phyloP scores from a whole-genome alignment of 495 filamentous ascomycete genomes.

The Tuber brumale region DNA sequence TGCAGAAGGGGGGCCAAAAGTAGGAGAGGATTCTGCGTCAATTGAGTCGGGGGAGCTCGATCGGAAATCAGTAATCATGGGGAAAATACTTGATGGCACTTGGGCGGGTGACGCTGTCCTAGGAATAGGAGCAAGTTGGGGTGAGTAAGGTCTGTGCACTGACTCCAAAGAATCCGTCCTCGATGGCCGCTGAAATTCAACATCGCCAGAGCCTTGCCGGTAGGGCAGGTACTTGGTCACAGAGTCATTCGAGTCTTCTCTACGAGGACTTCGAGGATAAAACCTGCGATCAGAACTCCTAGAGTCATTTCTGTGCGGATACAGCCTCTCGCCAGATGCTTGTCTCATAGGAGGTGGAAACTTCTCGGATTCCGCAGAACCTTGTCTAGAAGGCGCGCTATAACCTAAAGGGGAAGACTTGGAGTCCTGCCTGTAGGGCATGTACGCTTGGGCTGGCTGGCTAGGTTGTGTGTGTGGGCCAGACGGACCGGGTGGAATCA shows the following conservation, averaged over 20 bases:
- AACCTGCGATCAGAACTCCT: constrained; percentile 28
- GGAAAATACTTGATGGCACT: constrained; percentile 19
- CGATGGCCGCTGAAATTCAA: background rate
- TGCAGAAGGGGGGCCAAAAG: constrained; percentile 48
- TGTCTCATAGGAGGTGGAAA: constrained; percentile 33
- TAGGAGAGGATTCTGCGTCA: constrained; percentile 11
- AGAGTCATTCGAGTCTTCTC: constrained; percentile 28
- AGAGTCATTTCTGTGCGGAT: constrained; percentile 34
- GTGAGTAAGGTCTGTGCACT: background rate
- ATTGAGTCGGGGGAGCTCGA: constrained; percentile 25
- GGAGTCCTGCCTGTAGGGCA: constrained; percentile 39
- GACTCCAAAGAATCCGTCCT: constrained; percentile 4
- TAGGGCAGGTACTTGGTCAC: constrained; percentile 34
- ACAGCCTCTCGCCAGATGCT: constrained; percentile 26
- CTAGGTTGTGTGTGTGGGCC: background rate
- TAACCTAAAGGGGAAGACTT: constrained; percentile 22
- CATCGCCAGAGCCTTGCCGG: constrained; percentile 28
- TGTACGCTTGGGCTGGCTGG: constrained; percentile 18
- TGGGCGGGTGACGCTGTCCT: background rate
- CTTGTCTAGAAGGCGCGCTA: constrained; percentile 21
- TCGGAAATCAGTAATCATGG: constrained; percentile 31
- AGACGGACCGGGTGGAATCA: background rate
- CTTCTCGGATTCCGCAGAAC: constrained; percentile 28
- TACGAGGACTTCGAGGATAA: constrained; percentile 25
- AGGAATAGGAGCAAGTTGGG: background rate